Conservation (phyloP, 352 stramenopile genomes). For the Globisporangium yorkense region DNA sequence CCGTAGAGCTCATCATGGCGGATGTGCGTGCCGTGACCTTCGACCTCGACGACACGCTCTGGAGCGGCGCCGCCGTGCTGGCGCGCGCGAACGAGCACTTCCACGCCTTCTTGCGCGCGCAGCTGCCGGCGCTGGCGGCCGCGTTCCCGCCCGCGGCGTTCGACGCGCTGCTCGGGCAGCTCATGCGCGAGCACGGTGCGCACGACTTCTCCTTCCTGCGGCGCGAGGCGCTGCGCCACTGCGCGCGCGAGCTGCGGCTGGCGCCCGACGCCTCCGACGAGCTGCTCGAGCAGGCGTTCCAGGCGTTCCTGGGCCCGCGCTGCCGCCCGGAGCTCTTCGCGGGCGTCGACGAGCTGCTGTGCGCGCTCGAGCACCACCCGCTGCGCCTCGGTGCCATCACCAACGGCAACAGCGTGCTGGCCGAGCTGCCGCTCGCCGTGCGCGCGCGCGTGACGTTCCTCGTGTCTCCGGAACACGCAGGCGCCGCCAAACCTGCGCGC, state of each 20-base stretch:
- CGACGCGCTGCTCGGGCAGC: conserved; percentile 26
- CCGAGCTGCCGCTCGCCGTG: conserved; percentile 39
- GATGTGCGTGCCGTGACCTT: conserved; percentile 56
- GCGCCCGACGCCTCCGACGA: conserved; percentile 1
- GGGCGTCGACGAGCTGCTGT: conserved; percentile 44
- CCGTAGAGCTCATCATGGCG: background rate
- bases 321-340: conserved; percentile 60
- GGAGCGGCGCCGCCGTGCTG: conserved; percentile 52
- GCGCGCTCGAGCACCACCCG: conserved; percentile 27
- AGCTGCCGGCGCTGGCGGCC: conserved; percentile 24
- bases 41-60: conserved; percentile 78
- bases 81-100: conserved; percentile 37
- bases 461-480: conserved; percentile 43
- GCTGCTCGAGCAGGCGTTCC: conserved; percentile 49
- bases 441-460: conserved; percentile 36
- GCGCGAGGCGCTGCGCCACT: conserved; percentile 48
- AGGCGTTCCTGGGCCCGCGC: conserved; percentile 47
- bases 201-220: conserved; percentile 71
- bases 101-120: conserved; percentile 34
- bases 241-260: conserved; percentile 20
- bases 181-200: conserved; percentile 36
- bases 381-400: conserved; percentile 45
- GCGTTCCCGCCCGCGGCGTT: conserved; percentile 43
- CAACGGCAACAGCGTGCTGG: conserved; percentile 64
- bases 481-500: conserved; percentile 34